Conservation (phyloP, 2,329 filamentous ascomycete species). For the Diaporthe citriasiana region DNA sequence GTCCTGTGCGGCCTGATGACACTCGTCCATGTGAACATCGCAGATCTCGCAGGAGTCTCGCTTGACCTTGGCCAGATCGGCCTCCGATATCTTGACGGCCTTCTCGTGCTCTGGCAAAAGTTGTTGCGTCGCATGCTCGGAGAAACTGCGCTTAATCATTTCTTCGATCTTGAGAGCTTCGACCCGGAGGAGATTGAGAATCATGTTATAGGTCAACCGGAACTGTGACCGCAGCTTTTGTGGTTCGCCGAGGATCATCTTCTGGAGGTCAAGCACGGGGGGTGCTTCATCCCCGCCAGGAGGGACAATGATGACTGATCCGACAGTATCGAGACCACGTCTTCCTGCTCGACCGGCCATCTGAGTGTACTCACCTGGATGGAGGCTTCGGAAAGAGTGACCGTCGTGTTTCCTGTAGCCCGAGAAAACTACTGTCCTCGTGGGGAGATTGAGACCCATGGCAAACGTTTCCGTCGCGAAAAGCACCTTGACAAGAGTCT, state of each 20-base stretch:
- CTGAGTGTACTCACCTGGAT: conserved; percentile 97
- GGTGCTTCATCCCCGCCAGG: conserved; percentile 89
- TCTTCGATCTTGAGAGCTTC: conserved; percentile 99
- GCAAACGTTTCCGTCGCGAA: conserved; percentile 99
- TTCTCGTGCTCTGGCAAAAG: conserved; percentile 95
- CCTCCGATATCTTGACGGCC: conserved; percentile 91
- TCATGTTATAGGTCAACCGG: conserved; percentile 99
- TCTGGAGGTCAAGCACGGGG: conserved; percentile 83
- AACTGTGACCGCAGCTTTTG: conserved; percentile 97
- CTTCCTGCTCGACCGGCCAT: conserved; percentile 97
- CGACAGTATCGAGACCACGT: conserved; percentile 91
- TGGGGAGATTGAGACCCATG: conserved; percentile 97
- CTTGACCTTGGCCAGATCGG: conserved; percentile 90
- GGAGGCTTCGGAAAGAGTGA: conserved; percentile 88
- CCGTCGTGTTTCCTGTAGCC: conserved; percentile 98
- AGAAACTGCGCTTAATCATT: conserved; percentile 99
- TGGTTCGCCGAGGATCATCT: conserved; percentile 96
- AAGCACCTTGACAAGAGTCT: conserved; percentile 93
- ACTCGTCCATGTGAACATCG: conserved; percentile 82
- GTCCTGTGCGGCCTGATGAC: conserved; percentile 85
- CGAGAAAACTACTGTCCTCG: conserved; percentile 96
- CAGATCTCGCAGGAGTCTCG: conserved; percentile 87
- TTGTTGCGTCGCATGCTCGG: conserved; percentile 96
- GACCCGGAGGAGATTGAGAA: conserved; percentile 92
- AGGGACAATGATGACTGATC: conserved; percentile 93